These are phyloP conservation scores for Strobilomyces confusus DNA, from an alignment of 768 basidiomycete species.

Conservation along the genomic window DNA sequence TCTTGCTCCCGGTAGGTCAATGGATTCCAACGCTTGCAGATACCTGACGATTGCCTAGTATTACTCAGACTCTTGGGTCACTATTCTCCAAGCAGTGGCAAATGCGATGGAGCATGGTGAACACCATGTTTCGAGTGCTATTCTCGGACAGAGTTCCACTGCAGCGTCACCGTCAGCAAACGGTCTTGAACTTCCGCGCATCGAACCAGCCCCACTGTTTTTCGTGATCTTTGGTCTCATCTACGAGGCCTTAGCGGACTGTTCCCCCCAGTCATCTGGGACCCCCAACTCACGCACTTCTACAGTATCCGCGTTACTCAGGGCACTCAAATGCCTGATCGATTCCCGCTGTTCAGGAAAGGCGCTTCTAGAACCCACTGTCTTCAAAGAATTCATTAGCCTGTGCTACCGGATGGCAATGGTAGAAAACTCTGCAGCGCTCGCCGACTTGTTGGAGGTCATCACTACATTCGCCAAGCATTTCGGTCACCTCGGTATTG, in stretches of 20 bases:
- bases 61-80: constrained; percentile 77
- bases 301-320: constrained; percentile 59
- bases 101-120: constrained; percentile 71
- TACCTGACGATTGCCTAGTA: constrained; percentile 50
- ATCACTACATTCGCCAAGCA: constrained; percentile 52
- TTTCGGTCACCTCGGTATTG: constrained; percentile 29
- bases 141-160: constrained; percentile 59
- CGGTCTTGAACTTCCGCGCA: constrained; percentile 25
- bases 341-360: constrained; percentile 75
- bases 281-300: constrained; percentile 39
- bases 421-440: constrained; percentile 72
- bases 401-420: constrained; percentile 88
- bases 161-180: constrained; percentile 17
- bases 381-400: constrained; percentile 88
- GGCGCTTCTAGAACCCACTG: constrained; percentile 72
- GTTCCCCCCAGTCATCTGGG: constrained; percentile 56
- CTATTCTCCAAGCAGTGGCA: constrained; percentile 82
- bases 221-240: constrained; percentile 91
- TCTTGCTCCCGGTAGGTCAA: constrained; percentile 76
- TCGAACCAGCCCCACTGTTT: constrained; percentile 78
- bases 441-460: constrained; percentile 69
- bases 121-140: constrained; percentile 66
- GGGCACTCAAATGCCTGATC: constrained; percentile 78
- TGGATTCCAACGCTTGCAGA: background rate
- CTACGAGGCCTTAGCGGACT: constrained; percentile 76